phyloP scores from a whole-genome alignment of 495 filamentous ascomycete genomes.

The Neurospora tetrasperma region DNA sequence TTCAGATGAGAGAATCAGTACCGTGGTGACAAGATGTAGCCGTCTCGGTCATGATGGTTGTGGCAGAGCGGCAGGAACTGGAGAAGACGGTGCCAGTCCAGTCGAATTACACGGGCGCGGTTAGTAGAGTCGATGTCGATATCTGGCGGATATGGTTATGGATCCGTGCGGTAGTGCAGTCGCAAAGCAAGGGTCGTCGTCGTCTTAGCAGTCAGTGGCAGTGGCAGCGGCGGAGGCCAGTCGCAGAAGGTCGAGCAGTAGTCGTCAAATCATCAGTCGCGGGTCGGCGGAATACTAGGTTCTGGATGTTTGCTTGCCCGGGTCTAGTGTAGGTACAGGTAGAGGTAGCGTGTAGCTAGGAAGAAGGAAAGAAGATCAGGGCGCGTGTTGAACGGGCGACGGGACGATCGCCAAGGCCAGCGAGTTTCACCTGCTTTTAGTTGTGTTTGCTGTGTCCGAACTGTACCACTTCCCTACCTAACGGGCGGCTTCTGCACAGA shows the following conservation, averaged over 20 bases:
- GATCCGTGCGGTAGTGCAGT: not conserved
- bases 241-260: not conserved
- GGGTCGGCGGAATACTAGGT: not conserved
- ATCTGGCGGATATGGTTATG: not conserved
- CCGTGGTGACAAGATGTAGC: slow-evolving; percentile 50
- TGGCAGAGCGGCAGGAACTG: not conserved
- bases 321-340: not conserved
- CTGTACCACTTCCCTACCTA: not conserved
- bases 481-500: not conserved
- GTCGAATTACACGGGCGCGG: not conserved
- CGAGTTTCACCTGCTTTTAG: not conserved
- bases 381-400: not conserved
- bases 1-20: slow-evolving; percentile 25
- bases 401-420: not conserved
- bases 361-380: not conserved
- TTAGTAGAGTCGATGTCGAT: not conserved
- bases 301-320: not conserved
- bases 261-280: not conserved
- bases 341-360: not conserved
- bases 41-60: slow-evolving; percentile 61
- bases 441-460: not conserved
- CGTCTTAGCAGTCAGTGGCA: not conserved
- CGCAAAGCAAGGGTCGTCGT: not conserved
- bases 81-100: not conserved
- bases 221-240: not conserved